phyloP scores from a whole-genome alignment of 306 rosid genomes.

The Elaeagnus macrophylla region DNA sequence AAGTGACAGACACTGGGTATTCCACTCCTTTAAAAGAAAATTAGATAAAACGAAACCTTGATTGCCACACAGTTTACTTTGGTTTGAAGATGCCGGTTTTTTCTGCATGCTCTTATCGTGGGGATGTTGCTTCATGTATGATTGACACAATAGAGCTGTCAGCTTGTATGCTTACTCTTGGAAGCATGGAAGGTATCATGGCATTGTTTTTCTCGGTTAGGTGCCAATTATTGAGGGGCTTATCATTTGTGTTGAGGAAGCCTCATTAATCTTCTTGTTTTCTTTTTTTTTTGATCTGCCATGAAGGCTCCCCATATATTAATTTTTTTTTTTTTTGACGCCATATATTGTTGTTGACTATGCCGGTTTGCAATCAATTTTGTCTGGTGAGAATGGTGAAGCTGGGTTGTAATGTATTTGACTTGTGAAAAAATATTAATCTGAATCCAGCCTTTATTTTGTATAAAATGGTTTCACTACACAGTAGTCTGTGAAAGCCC shows the following conservation, averaged over 20 bases:
- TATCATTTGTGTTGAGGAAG: conserved; percentile 22
- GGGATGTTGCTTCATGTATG: no score
- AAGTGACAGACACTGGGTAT: conserved; percentile 36
- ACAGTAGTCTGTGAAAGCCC: no score
- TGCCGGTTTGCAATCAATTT: conserved; percentile 30
- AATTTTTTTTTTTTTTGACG: background rate
- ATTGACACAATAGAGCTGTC: no score
- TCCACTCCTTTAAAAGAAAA: conserved; percentile 43
- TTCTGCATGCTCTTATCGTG: no score
- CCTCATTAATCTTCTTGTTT: conserved; percentile 23
- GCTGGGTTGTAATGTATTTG: conserved; percentile 11
- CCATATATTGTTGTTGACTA: background rate
- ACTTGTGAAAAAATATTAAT: background rate
- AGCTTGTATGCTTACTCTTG: conserved; percentile 17
- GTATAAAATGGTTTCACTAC: no score
- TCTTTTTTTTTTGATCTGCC: conserved; percentile 20
- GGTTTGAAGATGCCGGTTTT: no score
- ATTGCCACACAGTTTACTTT: conserved; percentile 11
- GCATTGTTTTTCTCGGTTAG: conserved; percentile 43
- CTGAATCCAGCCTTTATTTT: no score
- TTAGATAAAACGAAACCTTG: conserved; percentile 20
- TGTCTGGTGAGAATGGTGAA: conserved; percentile 25
- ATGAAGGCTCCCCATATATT: background rate
- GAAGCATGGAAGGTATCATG: conserved; percentile 22
- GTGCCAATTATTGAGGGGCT: conserved; percentile 37